Base-by-base conservation (phyloP, 2,329 filamentous ascomycete genomes). In the Colletotrichum euphorbiae region DNA sequence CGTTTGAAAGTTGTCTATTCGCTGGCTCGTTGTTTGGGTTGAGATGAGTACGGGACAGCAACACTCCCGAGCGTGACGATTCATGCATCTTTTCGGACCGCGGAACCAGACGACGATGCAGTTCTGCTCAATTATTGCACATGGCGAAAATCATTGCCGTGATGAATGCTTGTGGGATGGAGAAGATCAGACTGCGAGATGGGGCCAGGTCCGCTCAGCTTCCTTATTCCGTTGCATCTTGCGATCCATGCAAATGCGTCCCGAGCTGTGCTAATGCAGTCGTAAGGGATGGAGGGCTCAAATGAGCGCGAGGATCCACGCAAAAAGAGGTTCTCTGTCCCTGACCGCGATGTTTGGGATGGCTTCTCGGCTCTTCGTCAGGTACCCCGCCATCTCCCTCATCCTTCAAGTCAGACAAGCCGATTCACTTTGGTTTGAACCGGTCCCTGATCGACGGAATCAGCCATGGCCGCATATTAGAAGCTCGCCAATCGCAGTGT, bases 201-300 rank as follows among this genome's bases (percentile, higher is more conserved):
- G 17, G 42, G 60, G 61, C 54, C 43, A 62, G 31, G 31, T 36
- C 36, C 11, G 31, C 17, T n/a, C 5, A 43, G 58, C 58, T 43
- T 43, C 4, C 36, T 43, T 12, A 21, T 24, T n/a, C 24, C 21
- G 33, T 24, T 21, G 21, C 21, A 52, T 8, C 58, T 45, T 61
- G 46, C 52, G 46, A 60, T 48, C 52, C 65, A 64, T 50, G 54
- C 54, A 65, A 21, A 19, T 33, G 43, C 51, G 52, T 54, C 36
- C 61, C 12, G 54, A 59, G 61, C 54, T 48, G 17, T 31, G 31
- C 46, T 45, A 40, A 65, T 68, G 61, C 65, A 65, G 13, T 9
- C 21, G 40, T 36, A 65, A 60, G 65, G 60, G 54, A 65, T 68
- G 61, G 21, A 43, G 15, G 13, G 1, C 36, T 38, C 36, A 12